Evolutionary conservation across 202 grass and related monocot species (phyloP).

Genomic region (Miscanthus sacchariflorus): DNA sequence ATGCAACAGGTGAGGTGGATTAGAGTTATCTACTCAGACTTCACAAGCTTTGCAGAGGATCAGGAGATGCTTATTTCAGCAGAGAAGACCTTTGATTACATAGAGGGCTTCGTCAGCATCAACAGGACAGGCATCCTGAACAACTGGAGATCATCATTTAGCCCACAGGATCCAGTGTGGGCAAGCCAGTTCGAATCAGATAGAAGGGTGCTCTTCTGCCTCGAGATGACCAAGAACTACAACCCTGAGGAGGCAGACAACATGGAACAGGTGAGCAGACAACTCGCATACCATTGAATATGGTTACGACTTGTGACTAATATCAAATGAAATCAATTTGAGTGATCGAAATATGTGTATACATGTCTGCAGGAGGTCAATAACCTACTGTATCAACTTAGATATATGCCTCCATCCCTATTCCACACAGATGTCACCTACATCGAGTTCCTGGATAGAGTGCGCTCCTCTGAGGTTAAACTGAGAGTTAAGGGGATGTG

Average conservation of each 20-base stretch:
- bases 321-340: constrained; percentile 38
- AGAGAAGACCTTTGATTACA: constrained; percentile 82
- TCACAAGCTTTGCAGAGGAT: constrained; percentile 76
- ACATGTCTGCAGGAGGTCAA: constrained; percentile 67
- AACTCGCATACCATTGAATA: constrained; percentile 1
- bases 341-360: constrained; percentile 15
- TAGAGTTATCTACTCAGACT: constrained; percentile 86
- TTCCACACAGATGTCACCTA: constrained; percentile 91
- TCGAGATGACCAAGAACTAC: constrained; percentile 95
- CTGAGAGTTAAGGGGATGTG: constrained; percentile 84
- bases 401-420: constrained; percentile 64
- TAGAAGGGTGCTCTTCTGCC: constrained; percentile 70
- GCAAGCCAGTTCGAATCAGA: constrained; percentile 74
- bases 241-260: constrained; percentile 50
- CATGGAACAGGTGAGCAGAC: constrained; percentile 65
- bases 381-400: constrained; percentile 61
- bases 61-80: constrained; percentile 88
- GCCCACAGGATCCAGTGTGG: constrained; percentile 63
- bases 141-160: constrained; percentile 88
- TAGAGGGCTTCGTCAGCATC: constrained; percentile 92
- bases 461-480: constrained; percentile 80
- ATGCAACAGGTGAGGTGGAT: constrained; percentile 83
- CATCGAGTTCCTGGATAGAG: constrained; percentile 86
- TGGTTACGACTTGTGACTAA: neutral
- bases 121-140: constrained; percentile 82